Evolutionary conservation across 352 stramenopile species (phyloP).

Genomic region (Nothophytophthora sp.): DNA sequence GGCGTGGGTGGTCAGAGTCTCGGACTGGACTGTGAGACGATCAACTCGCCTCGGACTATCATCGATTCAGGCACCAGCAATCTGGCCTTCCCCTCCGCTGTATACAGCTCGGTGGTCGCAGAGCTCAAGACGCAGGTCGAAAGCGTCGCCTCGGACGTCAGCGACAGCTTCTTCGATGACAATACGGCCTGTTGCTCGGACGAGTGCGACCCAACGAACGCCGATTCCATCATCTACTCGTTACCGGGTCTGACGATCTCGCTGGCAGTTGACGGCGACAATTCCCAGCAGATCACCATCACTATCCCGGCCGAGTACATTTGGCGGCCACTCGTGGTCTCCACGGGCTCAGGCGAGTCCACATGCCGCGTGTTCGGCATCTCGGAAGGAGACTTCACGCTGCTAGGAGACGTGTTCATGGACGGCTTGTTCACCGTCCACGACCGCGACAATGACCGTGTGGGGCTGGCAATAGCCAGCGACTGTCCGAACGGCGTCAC

Average conservation of each 20-base stretch:
- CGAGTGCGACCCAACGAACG: slow-evolving; percentile 70
- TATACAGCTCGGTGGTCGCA: slow-evolving; percentile 62
- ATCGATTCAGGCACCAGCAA: slow-evolving; percentile 85
- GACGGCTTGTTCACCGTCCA: slow-evolving; percentile 84
- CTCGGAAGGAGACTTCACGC: slow-evolving; percentile 71
- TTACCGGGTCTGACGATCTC: slow-evolving; percentile 65
- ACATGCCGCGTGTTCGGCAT: slow-evolving; percentile 81
- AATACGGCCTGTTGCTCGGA: slow-evolving; percentile 61
- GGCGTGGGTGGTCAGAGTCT: slow-evolving; percentile 48
- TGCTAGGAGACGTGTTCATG: slow-evolving; percentile 87
- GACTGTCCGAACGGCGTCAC: slow-evolving; percentile 75
- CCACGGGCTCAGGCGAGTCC: slow-evolving; percentile 32
- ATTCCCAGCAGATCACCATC: slow-evolving; percentile 66
- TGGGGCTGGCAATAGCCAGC: slow-evolving; percentile 67
- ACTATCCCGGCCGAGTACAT: slow-evolving; percentile 82
- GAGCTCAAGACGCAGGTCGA: slow-evolving; percentile 58
- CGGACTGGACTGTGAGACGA: slow-evolving; percentile 51
- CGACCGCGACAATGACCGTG: slow-evolving; percentile 50
- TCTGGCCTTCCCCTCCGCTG: slow-evolving; percentile 66
- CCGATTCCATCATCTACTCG: slow-evolving; percentile 55
- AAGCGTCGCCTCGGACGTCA: slow-evolving; percentile 37
- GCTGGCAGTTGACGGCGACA: slow-evolving; percentile 48
- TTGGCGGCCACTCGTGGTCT: slow-evolving; percentile 77
- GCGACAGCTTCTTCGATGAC: slow-evolving; percentile 73
- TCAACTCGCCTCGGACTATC: slow-evolving; percentile 74